phyloP scores from a whole-genome alignment of 1,139 yeast genomes.

The Magnusiomyces sp. region DNA sequence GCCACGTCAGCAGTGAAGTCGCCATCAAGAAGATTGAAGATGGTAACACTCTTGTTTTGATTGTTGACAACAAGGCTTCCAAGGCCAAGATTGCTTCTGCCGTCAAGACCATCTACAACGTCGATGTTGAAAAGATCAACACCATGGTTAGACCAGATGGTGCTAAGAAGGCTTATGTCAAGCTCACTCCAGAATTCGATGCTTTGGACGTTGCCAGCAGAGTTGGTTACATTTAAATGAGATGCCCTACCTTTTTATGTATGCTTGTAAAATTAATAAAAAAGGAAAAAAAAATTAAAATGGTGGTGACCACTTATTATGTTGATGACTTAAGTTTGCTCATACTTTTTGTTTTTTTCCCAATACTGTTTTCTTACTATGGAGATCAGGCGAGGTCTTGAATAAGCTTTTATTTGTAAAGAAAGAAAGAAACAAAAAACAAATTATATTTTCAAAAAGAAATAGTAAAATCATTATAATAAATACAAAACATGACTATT shows the following conservation, averaged over 20 bases:
- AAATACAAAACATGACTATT: not conserved
- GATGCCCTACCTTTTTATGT: constrained; percentile 12
- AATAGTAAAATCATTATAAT: not conserved
- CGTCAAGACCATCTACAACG: constrained; percentile 96
- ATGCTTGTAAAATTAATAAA: constrained; percentile 9
- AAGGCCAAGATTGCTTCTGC: constrained; percentile 98
- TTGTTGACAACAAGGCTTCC: constrained; percentile 94
- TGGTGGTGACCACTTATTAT: not conserved
- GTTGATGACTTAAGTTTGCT: not conserved
- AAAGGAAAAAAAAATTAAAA: not conserved
- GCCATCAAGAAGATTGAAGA: constrained; percentile 99
- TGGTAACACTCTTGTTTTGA: constrained; percentile 98
- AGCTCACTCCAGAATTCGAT: constrained; percentile 98
- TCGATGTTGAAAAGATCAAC: constrained; percentile 89
- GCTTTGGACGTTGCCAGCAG: constrained; percentile 99
- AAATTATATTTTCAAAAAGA: not conserved
- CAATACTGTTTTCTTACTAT: not conserved
- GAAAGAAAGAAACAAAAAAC: too few relatives aligned
- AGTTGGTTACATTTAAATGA: constrained; percentile 86
- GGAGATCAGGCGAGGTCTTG: too few relatives aligned
- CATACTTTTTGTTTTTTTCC: not conserved
- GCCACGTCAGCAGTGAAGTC: constrained; percentile 96
- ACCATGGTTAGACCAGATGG: constrained; percentile 98
- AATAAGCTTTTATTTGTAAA: not conserved
- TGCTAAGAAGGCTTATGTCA: constrained; percentile 99